Conservation (phyloP, 1,284 basidiomycete species). For the Fomitopsis pinicola region DNA sequence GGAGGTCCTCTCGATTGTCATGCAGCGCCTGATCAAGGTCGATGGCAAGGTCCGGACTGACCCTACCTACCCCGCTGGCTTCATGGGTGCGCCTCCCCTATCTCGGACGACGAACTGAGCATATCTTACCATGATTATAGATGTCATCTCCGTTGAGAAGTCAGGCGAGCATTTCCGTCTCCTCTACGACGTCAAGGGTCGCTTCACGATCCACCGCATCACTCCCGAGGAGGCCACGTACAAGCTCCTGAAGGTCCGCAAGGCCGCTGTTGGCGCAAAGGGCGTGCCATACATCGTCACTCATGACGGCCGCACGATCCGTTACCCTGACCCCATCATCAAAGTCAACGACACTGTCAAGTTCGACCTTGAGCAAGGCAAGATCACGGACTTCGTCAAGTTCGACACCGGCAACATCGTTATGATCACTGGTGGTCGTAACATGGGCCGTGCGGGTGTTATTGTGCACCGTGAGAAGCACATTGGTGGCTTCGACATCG, state of each 20-base stretch:
- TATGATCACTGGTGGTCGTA: constrained; percentile 98
- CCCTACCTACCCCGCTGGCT: constrained; percentile 94
- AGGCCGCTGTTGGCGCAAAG: constrained; percentile 87
- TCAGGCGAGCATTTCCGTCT: constrained; percentile 99
- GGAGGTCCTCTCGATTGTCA: constrained; percentile 94
- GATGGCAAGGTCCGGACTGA: constrained; percentile 99
- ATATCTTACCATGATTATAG: constrained; percentile 34
- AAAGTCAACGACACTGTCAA: constrained; percentile 98
- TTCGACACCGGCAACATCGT: constrained; percentile 98
- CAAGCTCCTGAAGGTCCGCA: constrained; percentile 97
- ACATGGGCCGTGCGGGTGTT: constrained; percentile 98
- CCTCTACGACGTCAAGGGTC: constrained; percentile 98
- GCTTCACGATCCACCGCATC: constrained; percentile 99
- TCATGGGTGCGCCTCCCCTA: constrained; percentile 71
- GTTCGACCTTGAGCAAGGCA: constrained; percentile 93
- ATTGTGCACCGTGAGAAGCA: constrained; percentile 97
- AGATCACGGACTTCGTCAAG: constrained; percentile 92
- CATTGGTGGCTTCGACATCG: constrained; percentile 96
- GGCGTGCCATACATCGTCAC: constrained; percentile 98
- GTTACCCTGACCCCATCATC: constrained; percentile 97
- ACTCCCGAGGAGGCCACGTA: constrained; percentile 96
- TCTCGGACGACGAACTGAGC: no score
- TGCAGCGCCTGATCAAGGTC: constrained; percentile 97
- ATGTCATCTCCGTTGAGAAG: constrained; percentile 97
- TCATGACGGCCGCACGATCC: constrained; percentile 99